Evolutionary conservation across 305 asterid genomes (phyloP).

Genomic region (Coffea humblotiana): DNA sequence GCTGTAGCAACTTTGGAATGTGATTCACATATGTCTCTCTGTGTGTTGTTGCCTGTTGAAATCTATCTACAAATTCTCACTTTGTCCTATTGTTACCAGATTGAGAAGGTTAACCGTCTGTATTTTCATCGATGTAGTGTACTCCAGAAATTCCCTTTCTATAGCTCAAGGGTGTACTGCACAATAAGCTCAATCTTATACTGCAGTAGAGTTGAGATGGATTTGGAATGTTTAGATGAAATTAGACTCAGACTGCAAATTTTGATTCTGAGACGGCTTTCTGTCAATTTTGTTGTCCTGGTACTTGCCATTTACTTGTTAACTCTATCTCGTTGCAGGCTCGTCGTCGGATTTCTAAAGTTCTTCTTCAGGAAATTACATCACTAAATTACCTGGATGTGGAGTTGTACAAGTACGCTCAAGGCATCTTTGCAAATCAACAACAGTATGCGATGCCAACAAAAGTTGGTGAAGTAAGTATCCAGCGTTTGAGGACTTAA

Average conservation of each 20-base stretch:
- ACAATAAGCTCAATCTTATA: background rate
- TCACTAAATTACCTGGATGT: slow-evolving; percentile 71
- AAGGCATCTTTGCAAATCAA: slow-evolving; percentile 58
- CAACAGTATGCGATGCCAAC: slow-evolving; percentile 37
- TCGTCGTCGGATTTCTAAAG: slow-evolving; percentile 57
- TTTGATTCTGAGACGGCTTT: background rate
- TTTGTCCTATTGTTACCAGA: background rate
- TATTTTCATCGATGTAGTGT: background rate
- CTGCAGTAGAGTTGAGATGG: background rate
- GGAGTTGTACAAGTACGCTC: slow-evolving; percentile 78
- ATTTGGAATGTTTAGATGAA: background rate
- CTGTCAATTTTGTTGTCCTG: background rate
- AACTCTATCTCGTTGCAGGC: slow-evolving; percentile 42
- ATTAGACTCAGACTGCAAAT: background rate
- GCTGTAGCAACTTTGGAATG: background rate
- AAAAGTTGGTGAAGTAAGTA: slow-evolving; percentile 49
- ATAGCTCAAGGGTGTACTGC: background rate
- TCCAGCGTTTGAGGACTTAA: background rate
- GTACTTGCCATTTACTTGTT: background rate
- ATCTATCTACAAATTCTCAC: background rate
- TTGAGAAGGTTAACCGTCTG: background rate
- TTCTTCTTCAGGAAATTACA: slow-evolving; percentile 59
- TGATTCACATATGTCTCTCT: background rate
- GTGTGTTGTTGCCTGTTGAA: background rate
- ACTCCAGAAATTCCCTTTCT: background rate